Evolutionary conservation across 148 eudicot genomes (phyloP).

Genomic region (Vaccinium corymbosum): DNA sequence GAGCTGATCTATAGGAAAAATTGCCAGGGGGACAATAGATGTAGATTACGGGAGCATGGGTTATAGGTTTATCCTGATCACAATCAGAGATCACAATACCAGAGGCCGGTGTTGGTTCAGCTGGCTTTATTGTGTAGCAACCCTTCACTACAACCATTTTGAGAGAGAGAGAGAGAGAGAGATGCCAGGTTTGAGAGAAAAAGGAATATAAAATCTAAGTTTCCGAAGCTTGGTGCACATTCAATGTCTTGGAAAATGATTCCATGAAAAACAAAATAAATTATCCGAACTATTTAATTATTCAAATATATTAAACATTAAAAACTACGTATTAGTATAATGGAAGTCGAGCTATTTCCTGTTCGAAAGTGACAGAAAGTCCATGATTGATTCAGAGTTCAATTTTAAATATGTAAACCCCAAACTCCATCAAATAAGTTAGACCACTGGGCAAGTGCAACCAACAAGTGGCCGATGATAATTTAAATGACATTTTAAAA

Average conservation of each 20-base stretch:
- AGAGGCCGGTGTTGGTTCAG: not conserved
- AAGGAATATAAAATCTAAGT: not conserved
- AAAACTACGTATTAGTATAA: not conserved
- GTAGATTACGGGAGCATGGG: not conserved
- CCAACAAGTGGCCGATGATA: not conserved
- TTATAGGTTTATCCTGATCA: no score
- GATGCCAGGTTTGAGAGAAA: not conserved
- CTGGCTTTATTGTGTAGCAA: slow-evolving; percentile 23
- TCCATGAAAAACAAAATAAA: not conserved
- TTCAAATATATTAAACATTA: not conserved
- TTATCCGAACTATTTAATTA: not conserved
- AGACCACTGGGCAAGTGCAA: no score
- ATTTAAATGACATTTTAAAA: not conserved
- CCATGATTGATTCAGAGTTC: not conserved
- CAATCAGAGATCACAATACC: no score
- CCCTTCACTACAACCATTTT: slow-evolving; percentile 18
- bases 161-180: not conserved
- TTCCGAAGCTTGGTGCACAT: not conserved
- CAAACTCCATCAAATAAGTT: not conserved
- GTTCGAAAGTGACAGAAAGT: not conserved
- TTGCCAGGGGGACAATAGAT: not conserved
- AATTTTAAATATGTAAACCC: not conserved
- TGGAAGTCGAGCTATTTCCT: not conserved
- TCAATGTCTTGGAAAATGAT: not conserved
- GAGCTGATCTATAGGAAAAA: not conserved